These are phyloP conservation scores for Cercospora janseana DNA, from an alignment of 2,329 filamentous ascomycete genomes.

Conservation along the genomic window DNA sequence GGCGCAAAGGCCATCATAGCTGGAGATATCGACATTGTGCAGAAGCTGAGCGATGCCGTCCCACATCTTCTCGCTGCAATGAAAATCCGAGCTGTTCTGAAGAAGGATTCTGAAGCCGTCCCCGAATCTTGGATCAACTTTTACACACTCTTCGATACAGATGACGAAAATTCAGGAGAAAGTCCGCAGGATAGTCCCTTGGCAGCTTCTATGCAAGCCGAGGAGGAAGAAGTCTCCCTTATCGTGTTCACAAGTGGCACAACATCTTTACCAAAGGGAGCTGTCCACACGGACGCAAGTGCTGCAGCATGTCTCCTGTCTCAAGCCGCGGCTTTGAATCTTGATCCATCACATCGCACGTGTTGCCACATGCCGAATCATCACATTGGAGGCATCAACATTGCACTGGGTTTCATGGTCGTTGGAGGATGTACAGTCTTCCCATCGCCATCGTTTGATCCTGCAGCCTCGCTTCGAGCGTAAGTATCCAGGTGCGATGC, in stretches of 20 bases:
- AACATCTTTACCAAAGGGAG: slow-evolving; percentile 18
- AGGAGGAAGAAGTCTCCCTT: slow-evolving; percentile 2
- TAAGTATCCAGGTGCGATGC: not conserved
- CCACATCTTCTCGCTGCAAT: not conserved
- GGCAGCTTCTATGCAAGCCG: not conserved
- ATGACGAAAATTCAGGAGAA: not conserved
- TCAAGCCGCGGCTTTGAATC: not conserved
- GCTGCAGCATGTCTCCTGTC: not conserved
- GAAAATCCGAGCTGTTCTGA: not conserved
- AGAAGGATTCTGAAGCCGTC: not conserved
- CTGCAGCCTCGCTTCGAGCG: slow-evolving; percentile 7
- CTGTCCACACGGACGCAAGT: slow-evolving; percentile 11
- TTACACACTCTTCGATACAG: not conserved
- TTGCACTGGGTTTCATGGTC: slow-evolving; percentile 3
- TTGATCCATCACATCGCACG: not conserved
- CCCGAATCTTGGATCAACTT: slow-evolving; percentile 4
- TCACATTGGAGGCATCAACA: slow-evolving; percentile 6
- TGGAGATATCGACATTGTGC: not conserved
- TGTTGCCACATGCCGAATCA: slow-evolving; percentile 8
- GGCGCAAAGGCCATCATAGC: slow-evolving; percentile 4
- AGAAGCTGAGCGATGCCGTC: not conserved
- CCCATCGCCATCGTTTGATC: slow-evolving; percentile 2
- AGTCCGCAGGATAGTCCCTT: not conserved
- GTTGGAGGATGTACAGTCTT: not conserved
- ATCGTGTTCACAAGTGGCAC: slow-evolving; percentile 18